Percentiles rank a stretch among this genome's conserved stretches.
phyloP scores from a whole-genome alignment of 257 asterid genomes.

The Solanum dulcamara region DNA sequence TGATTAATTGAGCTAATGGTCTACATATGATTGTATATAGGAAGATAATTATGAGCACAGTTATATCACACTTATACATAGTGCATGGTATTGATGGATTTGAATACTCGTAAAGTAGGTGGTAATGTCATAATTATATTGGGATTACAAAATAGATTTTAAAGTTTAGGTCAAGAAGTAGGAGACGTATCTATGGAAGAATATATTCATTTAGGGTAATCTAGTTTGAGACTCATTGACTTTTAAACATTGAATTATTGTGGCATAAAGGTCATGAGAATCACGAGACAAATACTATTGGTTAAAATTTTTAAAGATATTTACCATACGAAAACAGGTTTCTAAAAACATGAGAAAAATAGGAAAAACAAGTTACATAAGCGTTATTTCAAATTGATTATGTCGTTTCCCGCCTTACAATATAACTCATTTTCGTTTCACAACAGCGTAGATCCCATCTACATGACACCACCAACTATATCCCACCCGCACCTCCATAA shows the following conservation, averaged over 20 bases:
- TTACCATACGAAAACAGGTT: background rate
- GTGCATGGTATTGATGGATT: background rate
- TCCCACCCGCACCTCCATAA: background rate
- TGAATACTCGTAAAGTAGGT: background rate
- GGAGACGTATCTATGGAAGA: background rate
- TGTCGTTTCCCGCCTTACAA: background rate
- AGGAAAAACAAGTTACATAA: background rate
- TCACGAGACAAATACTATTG: background rate
- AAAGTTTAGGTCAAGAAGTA: background rate
- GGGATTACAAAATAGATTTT: background rate
- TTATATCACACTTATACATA: background rate
- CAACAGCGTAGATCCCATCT: background rate
- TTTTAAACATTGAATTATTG: background rate
- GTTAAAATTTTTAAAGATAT: background rate
- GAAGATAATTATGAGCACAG: background rate
- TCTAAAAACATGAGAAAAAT: background rate
- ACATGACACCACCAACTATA: background rate
- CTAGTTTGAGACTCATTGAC: background rate
- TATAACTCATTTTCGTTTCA: background rate
- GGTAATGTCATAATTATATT: background rate
- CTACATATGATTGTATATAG: background rate
- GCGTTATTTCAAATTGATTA: accelerated
- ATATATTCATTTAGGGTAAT: background rate
- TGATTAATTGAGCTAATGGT: background rate
- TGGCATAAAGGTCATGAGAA: background rate